A percentile compares a stretch with the other conserved stretches of the same genome.
Evolutionary conservation across 441 rosid species (phyloP).

Genomic region (Gossypium gossypioides): DNA sequence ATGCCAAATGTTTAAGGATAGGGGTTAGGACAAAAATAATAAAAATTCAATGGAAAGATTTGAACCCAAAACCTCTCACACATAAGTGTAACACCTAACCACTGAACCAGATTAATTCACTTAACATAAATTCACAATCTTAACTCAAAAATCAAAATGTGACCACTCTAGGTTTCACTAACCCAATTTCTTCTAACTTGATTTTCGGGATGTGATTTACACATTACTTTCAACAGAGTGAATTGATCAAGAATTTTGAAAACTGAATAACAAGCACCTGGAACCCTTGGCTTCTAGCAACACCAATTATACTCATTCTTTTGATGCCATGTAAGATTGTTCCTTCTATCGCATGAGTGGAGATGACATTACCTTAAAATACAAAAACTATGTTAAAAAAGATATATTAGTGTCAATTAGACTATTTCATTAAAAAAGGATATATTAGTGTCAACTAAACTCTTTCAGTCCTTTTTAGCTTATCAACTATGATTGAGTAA

Average conservation of each 20-base stretch:
- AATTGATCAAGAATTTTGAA: neutral
- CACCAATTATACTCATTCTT: constrained; percentile 66
- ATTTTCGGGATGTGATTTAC: no score
- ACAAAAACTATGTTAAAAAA: neutral
- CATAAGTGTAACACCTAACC: no score
- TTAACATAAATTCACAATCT: no score
- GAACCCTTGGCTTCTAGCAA: constrained; percentile 46
- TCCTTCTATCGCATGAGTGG: constrained; percentile 75
- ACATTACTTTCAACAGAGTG: neutral
- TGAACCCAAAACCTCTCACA: no score
- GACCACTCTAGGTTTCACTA: no score
- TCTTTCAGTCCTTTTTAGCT: neutral
- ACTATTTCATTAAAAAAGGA: neutral
- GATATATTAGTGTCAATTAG: neutral
- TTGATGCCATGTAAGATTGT: constrained; percentile 89
- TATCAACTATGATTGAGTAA: neutral
- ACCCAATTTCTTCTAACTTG: no score
- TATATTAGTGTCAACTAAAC: no score
- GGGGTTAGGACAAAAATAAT: no score
- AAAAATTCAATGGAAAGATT: no score
- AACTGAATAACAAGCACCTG: constrained; percentile 31
- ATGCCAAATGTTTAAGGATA: no score
- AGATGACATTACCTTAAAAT: constrained; percentile 49
- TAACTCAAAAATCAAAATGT: no score
- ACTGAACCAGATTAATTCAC: no score